phyloP scores from a whole-genome alignment of 345 rosid genomes.

The Camelina neglecta region DNA sequence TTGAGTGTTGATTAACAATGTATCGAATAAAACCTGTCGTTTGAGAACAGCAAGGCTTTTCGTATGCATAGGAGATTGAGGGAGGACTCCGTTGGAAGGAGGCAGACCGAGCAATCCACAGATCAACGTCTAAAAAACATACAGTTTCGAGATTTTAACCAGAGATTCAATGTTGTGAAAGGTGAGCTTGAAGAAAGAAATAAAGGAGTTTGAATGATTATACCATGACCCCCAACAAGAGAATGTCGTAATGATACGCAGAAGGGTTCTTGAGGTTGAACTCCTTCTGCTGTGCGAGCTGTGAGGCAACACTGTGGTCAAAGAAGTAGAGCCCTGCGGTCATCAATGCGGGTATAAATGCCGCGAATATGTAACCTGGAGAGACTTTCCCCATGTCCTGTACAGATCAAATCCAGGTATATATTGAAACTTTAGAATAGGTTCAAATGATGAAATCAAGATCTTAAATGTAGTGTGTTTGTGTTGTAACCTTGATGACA shows the following conservation, averaged over 20 bases:
- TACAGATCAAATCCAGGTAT: neutral
- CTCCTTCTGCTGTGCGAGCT: constrained; percentile 85
- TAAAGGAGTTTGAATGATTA: neutral
- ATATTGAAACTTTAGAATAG: neutral
- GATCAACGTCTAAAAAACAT: constrained; percentile 63
- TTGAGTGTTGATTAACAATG: neutral
- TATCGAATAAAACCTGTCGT: constrained; percentile 45
- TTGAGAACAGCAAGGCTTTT: constrained; percentile 84
- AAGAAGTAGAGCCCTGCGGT: constrained; percentile 82
- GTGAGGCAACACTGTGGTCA: constrained; percentile 85
- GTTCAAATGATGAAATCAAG: neutral
- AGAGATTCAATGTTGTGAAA: neutral
- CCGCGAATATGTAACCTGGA: constrained; percentile 63
- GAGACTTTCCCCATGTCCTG: constrained; percentile 85
- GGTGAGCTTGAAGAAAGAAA: neutral
- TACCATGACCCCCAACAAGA: constrained; percentile 78
- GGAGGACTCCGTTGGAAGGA: constrained; percentile 88
- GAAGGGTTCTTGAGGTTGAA: constrained; percentile 85
- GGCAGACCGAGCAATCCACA: constrained; percentile 87
- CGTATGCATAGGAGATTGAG: constrained; percentile 96
- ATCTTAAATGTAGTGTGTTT: neutral
- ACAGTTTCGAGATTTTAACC: neutral
- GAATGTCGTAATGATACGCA: constrained; percentile 77
- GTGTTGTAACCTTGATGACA: constrained; percentile 61
- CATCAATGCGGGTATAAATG: constrained; percentile 81